Evolutionary conservation across 495 filamentous ascomycete genomes (phyloP), one percentile per base, ranked within the genome.

Genomic region (Mytilinidion resinicola): DNA sequence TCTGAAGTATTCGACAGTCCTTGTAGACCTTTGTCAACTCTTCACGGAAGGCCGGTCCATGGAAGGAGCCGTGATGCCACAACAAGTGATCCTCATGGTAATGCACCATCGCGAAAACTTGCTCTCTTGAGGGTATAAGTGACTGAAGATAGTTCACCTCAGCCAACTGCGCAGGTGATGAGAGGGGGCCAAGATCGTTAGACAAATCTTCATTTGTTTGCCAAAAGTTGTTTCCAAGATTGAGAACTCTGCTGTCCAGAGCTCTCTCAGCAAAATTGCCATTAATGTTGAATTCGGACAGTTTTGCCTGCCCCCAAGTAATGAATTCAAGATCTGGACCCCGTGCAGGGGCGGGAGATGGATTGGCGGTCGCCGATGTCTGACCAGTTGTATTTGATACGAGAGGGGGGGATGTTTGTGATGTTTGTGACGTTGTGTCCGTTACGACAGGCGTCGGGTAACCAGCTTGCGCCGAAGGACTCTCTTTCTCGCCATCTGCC

Each of bases 61-160:
- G 71, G 30, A 72, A 75, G 6, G 72, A 65, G 19, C 70, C 69
- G 53, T 73, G 73, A 46, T 69, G 69, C 72, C 74, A 78, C 9
- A 74, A 64, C 19, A 78, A 63, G 46, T 61, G 68, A 12, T 69
- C 63, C 33, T 63, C 67, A 51, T 78, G 74, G 60, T 74, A 78
- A 14, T 70, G 55, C 11, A 68, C 68, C 8, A 77, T 63, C 36
- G 62, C 61, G 21, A 69, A 57, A 5, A 74, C 62, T 37, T 73
- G 70, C 17, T 41, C 19, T 43, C 64, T 68, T 9, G 34, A 51
- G 0, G 74, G 75, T 17, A 77, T 62, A 10, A 75, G 64, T 0
- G 68, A 61, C 52, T 73, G 72, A 8, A 70, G 66, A 20, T 64
- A 57, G 42, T 47, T 53, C 8, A 57, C 20, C 39, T 64, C 62